Base-by-base conservation (phyloP, 495 filamentous ascomycete genomes). In the Hypomontagnella submonticulosa region DNA sequence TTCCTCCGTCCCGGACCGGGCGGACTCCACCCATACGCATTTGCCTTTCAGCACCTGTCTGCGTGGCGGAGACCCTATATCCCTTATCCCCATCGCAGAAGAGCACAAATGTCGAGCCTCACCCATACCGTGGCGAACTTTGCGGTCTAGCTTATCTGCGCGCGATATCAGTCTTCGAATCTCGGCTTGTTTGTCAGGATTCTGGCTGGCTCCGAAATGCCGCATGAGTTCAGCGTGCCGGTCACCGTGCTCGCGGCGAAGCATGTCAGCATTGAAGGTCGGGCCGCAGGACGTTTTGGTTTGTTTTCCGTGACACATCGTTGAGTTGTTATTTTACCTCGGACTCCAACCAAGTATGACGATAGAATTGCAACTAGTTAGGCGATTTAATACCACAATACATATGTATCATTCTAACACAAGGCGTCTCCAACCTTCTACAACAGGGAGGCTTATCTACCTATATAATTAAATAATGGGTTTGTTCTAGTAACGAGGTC, bases 221-320 rank as follows among this genome's bases (percentile, higher is more conserved):
- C 32, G 12, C 16, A 66, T 37, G 8, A 69, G 36, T 38, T 52
- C 38, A 1, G 11, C 30, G 15, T 53, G 52, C 3, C 51, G 20
- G 6, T 23, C 33, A 7, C 33, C 47, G 9, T 69, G 54, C 6
- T 47, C 20, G 1, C 60, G 41, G 7, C 61, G 57, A 33, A 71
- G 52, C n/a, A 47, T 18, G n/a, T 23, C n/a, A 8, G 51, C 52
- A 3, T 20, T 27, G 51, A 57, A 63, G 3, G 56, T 38, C 0
- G 73, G 66, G 40, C 73, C 68, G 61, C 71, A 74, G 41, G 52
- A 43, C 48, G 71, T 69, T 16, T 62, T 32, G 8, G 61, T 69
- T 33, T 63, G 44, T 1, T 18, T 63, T 19, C 63, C 72, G 6
- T 11, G 51, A 30, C 72, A 74, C 72, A 72, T 74, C 10, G 18